phyloP scores from a whole-genome alignment of 106 monocot species.

The Cymbidium sinense region DNA sequence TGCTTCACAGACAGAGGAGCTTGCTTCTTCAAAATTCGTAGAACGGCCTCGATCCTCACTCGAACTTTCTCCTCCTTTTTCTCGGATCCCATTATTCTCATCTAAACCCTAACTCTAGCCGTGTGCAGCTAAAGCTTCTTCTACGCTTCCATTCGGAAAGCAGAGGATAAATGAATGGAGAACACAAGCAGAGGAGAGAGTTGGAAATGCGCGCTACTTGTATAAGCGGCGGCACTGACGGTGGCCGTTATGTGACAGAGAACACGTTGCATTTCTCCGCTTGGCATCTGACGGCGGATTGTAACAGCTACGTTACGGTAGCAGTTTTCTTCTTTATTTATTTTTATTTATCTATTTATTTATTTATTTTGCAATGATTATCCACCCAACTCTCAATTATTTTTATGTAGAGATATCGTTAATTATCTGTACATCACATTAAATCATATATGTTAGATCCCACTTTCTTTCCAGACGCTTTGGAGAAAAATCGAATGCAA shows the following conservation, averaged over 20 bases:
- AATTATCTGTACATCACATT: no score
- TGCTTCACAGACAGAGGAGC: conserved; percentile 33
- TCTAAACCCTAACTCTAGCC: background rate
- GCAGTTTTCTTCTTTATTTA: background rate
- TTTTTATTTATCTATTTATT: no score
- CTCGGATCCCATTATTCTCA: conserved; percentile 11
- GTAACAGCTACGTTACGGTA: background rate
- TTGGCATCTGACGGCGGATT: conserved; percentile 8
- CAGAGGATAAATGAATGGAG: background rate
- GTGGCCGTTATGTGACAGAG: conserved; percentile 17
- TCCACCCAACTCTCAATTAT: no score
- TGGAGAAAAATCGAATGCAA: no score
- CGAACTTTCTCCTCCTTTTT: conserved; percentile 12
- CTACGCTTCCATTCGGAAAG: background rate
- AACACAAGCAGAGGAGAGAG: background rate
- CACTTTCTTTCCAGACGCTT: no score
- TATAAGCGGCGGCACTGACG: conserved; percentile 11
- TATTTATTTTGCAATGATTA: no score
- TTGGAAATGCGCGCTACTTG: background rate
- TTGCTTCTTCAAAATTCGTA: conserved; percentile 30
- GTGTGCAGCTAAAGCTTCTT: background rate
- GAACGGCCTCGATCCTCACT: conserved; percentile 28
- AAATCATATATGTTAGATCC: no score
- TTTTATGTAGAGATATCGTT: no score
- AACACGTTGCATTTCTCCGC: background rate